phyloP scores from a whole-genome alignment of 2,329 filamentous ascomycete genomes.

The Penicillium sclerotigenum region DNA sequence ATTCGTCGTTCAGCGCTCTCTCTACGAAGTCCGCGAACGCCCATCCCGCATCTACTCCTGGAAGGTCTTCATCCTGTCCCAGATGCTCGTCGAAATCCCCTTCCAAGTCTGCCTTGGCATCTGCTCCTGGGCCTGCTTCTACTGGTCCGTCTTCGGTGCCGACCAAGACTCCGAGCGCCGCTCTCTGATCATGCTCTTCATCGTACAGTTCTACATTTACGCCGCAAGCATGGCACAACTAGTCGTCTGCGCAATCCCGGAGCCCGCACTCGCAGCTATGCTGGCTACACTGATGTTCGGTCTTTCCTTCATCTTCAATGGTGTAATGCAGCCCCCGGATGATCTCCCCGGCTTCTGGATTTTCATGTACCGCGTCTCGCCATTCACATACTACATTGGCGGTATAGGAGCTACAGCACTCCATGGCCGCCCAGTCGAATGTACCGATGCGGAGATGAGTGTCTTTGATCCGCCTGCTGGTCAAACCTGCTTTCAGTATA shows the following conservation, averaged over 20 bases:
- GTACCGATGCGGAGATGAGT: constrained; percentile 67
- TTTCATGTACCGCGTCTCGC: constrained; percentile 57
- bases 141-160: constrained; percentile 21
- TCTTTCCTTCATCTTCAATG: constrained; percentile 18
- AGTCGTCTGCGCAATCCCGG: constrained; percentile 9
- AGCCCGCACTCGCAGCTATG: constrained; percentile 16
- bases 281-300: constrained; percentile 19
- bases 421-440: constrained; percentile 62
- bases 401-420: constrained; percentile 68
- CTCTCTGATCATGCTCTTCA: constrained; percentile 20
- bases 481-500: constrained; percentile 58
- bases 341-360: constrained; percentile 65
- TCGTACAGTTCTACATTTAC: constrained; percentile 23
- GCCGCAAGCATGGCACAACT: constrained; percentile 19
- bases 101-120: constrained; percentile 59
- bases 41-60: constrained; percentile 79
- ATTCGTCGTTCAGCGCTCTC: constrained; percentile 72
- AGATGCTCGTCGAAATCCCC: constrained; percentile 77
- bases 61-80: constrained; percentile 79
- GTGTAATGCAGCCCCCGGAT: constrained; percentile 63
- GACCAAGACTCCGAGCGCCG: constrained; percentile 11
- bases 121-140: constrained; percentile 23
- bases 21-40: constrained; percentile 81
- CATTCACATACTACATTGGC: constrained; percentile 48
- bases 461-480: constrained; percentile 57